Base-by-base conservation (phyloP, 1,139 yeast genomes). In the Scheffersomyces stambukii region DNA sequence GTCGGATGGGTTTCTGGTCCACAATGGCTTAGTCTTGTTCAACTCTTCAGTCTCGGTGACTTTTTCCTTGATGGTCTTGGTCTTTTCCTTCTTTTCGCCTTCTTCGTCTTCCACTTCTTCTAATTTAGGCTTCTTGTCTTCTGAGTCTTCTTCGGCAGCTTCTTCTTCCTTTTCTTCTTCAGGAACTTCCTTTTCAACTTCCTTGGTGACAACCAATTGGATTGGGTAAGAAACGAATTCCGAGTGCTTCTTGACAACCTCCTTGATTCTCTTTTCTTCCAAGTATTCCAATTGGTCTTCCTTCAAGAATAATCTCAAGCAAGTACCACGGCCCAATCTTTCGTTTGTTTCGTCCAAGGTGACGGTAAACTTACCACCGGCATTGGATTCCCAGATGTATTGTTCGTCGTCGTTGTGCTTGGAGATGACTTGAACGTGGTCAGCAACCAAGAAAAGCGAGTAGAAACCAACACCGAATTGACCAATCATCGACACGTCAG, bases 391-490 rank as follows among this genome's bases (percentile, higher is more conserved):
- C 99, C 99, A 93, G 55, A 91, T 73, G 80, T 93, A 93, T 73
- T 93, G 99, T 64, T 91, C 98, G 63, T 93, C 99, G 56, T 93
- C 98, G 60, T 93, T 93, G 77, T 89, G 83, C 77, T 93, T 93
- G 43, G 98, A 85, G 61, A 93, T 86, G 51, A 93, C 98, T 73
- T 91, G 96, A 44, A 93, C 98, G 55, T 81, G 88, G 73, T 93
- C 99, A 56, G 98, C 98, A 58, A 93, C 98, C 74, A 93, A 81
- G 85, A 93, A 93, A 51, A 91, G 77, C 35, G 99, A 91, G 83
- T 93, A 93, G 91, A 93, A 93, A 79, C 99, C 99, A 53, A 93
- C 98, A 86, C 99, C 99, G 75, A 93, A 93, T 73, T 93, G 98
- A 77, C 99, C 99, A 72, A 93, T 93, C 98, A 93, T 93, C 45